Evolutionary conservation across 169 alveolate genomes (phyloP), one percentile per base, ranked within the genome.

Genomic region (Plasmodium blacklocki): DNA sequence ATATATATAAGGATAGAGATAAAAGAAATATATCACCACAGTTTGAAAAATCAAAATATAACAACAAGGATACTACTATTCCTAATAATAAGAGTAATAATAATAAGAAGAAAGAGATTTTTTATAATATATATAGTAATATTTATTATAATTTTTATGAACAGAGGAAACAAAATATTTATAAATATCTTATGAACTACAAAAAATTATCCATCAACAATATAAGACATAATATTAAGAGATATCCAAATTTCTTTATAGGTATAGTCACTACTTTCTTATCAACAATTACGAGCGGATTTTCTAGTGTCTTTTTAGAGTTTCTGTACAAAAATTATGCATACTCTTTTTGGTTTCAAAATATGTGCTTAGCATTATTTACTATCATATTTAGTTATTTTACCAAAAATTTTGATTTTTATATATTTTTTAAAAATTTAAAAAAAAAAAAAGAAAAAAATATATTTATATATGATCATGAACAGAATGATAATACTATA

Each of bases 221-320:
- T 14, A 52, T 52, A 14, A 21, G 11, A 18, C 18, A 14, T 15
- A 56, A 56, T 56, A 56, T 18, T 11, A 56, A 14, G 0, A 56
- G 6, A 63, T 14, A 52, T 52, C 32, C 47, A 39, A 80, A 80
- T 23, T 68, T 80, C 43, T n/a, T 80, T 54, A 26, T 68, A 52
- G 90, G 90, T 29, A n/a, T 68, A 15, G 21, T 68, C 47, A 39
- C 90, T 4, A 80, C 90, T 8, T 80, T 80, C 6, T 54, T 67
- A 60, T 71, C 73, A 45, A 67, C 83, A 15, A 58, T 80, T 43
- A 80, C 73, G 6, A 80, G 90, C 9, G 90, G 90, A 26, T 80
- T 80, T 4, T 68, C 90, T n/a, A 68, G 73, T 47, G 90, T 68
- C 0, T 80, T 67, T 72, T 62, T 80, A 18, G 90, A 80, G 47